Percentiles rank a stretch among this genome's conserved stretches.
Evolutionary conservation across 2,329 filamentous ascomycete species (phyloP).

Genomic region (Curvularia hawaiiensis): DNA sequence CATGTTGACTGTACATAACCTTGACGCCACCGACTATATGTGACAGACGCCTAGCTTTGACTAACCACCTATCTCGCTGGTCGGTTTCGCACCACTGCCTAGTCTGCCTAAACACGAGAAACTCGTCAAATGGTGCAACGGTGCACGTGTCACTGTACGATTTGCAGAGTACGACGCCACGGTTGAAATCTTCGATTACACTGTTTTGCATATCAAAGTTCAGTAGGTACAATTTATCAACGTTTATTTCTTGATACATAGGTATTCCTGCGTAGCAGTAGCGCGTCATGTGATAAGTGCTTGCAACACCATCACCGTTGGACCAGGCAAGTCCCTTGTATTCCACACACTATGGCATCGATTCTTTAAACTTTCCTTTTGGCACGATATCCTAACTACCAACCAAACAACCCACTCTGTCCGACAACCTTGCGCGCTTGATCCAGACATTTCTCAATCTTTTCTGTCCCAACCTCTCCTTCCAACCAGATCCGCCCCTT

Average conservation of each 20-base stretch:
- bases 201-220: neutral
- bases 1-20: neutral
- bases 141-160: neutral
- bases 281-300: neutral
- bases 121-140: neutral
- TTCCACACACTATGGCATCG: neutral
- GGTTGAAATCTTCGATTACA: neutral
- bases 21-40: neutral
- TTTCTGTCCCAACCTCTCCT: neutral
- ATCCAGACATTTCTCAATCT: neutral
- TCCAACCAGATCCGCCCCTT: conserved; percentile 59
- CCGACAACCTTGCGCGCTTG: neutral
- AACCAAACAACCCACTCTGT: neutral
- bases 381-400: neutral
- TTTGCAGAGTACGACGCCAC: neutral
- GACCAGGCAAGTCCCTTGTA: neutral
- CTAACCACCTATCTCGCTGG: neutral
- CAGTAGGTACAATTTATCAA: neutral
- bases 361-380: neutral
- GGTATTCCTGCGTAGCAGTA: neutral
- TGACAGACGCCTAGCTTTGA: neutral
- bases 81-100: neutral
- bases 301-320: neutral
- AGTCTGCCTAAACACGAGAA: neutral
- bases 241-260: neutral